Evolutionary conservation across 1,284 basidiomycete species (phyloP).

Genomic region (Trichosporon sp.): DNA sequence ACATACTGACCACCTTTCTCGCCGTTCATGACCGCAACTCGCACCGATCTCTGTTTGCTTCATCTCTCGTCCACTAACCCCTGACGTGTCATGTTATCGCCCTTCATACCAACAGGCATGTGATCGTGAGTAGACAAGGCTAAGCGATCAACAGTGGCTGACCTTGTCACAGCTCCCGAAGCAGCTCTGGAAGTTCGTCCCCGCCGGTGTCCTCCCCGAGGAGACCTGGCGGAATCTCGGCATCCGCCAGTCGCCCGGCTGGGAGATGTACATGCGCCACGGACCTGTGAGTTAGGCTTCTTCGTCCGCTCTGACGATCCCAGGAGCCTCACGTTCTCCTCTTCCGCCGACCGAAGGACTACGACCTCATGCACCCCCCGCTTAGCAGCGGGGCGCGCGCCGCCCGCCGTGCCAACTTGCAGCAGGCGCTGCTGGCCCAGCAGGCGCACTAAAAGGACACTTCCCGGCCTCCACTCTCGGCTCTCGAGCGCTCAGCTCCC

Average conservation of each 20-base stretch:
- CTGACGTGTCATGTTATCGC: background rate
- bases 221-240: slow-evolving; percentile 50
- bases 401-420: slow-evolving; percentile 26
- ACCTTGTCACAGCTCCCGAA: slow-evolving; percentile 42
- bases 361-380: slow-evolving; percentile 39
- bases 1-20: background rate
- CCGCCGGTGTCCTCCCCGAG: slow-evolving; percentile 46
- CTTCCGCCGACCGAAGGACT: slow-evolving; percentile 46
- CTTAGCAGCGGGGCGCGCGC: slow-evolving; percentile 20
- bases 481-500: background rate
- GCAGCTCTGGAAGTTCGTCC: slow-evolving; percentile 45
- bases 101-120: slow-evolving; percentile 38
- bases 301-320: background rate
- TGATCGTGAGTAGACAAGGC: slow-evolving; percentile 38
- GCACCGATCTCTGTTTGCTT: background rate
- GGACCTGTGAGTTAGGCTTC: slow-evolving; percentile 40
- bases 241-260: slow-evolving; percentile 49
- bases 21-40: background rate
- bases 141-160: background rate
- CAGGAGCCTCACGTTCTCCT: slow-evolving; percentile 49
- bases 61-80: background rate
- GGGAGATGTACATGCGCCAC: slow-evolving; percentile 52
- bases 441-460: slow-evolving; percentile 9
- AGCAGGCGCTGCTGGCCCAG: slow-evolving; percentile 7
- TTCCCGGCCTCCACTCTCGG: background rate